phyloP scores from a whole-genome alignment of 2,329 filamentous ascomycete species.

The Xylariaceae sp. region DNA sequence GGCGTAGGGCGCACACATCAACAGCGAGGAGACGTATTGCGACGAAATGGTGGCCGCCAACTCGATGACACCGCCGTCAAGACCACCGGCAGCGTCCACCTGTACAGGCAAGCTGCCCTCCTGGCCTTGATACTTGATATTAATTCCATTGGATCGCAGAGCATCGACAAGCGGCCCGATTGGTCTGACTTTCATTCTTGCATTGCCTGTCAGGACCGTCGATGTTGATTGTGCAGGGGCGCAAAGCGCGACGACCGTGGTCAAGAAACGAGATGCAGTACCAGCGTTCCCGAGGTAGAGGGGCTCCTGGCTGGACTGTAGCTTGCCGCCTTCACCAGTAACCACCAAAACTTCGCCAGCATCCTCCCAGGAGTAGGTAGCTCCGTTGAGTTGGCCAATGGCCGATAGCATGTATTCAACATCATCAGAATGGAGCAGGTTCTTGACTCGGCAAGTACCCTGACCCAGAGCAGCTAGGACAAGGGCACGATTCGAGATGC shows the following conservation, averaged over 20 bases:
- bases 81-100: slow-evolving; percentile 76
- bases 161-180: slow-evolving; percentile 93
- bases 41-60: slow-evolving; percentile 94
- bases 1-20: slow-evolving; percentile 96
- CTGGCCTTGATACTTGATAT: slow-evolving; percentile 79
- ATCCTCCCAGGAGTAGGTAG: slow-evolving; percentile 89
- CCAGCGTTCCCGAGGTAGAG: slow-evolving; percentile 96
- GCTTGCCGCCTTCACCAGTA: slow-evolving; percentile 80
- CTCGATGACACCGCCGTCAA: slow-evolving; percentile 83
- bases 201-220: slow-evolving; percentile 86
- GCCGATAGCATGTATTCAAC: slow-evolving; percentile 96
- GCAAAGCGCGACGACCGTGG: slow-evolving; percentile 84
- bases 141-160: slow-evolving; percentile 79
- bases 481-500: slow-evolving; percentile 91
- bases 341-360: slow-evolving; percentile 89
- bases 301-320: slow-evolving; percentile 69
- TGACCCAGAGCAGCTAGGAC: slow-evolving; percentile 87
- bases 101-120: slow-evolving; percentile 79
- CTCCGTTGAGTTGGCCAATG: slow-evolving; percentile 78
- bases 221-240: slow-evolving; percentile 59
- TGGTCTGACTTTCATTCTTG: slow-evolving; percentile 91
- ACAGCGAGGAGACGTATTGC: slow-evolving; percentile 95
- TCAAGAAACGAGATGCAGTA: slow-evolving; percentile 91
- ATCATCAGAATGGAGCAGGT: slow-evolving; percentile 92
- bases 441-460: slow-evolving; percentile 83